Evolutionary conservation across 169 alveolate genomes (phyloP), one percentile per base, ranked within the genome.

Genomic region (Cryptosporidium xiaoi): DNA sequence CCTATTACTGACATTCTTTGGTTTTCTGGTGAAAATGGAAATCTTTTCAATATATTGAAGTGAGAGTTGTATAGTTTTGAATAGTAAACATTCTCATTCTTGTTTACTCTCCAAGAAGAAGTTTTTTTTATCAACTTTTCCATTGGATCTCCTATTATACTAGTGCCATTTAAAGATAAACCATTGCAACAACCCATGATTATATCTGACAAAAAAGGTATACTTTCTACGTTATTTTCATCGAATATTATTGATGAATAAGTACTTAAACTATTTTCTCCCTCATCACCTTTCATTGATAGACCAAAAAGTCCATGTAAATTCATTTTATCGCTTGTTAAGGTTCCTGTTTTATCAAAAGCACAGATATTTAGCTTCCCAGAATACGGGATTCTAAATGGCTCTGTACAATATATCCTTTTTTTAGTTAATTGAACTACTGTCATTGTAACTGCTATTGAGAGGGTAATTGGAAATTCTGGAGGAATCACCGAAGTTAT

Each of bases 281-380:
- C 48, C 48, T 3, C 0, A 40, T 40, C 48, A 0, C 0, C 60
- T 24, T 77, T 56, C 16, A 55, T 71, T 10, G 58, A 5, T 15
- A 60, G 58, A 10, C 87, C 87, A 60, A 77, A 77, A n/a, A 71
- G 36, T 66, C 71, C 97, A 68, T 53, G 92, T 44, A 94, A 90
- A 48, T 87, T 84, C 96, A 94, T 93, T 85, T 87, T 94, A 93
- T 97, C 98, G 60, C 95, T 93, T 2, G 99, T 97, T 48, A 98
- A 93, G 2, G 99, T 98, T 31, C 99, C 99, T 3, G 99, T 98
- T 92, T 98, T 98, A 83, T 98, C 99, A 92, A 96, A 98, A 27
- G 98, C 97, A 65, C 97, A 93, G 6, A 96, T 93, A 55, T 94
- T 94, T 29, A 91, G 90, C 90, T 95, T 93, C 0, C 99, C 99